These are phyloP conservation scores for Clitopilus passeckerianus DNA, from an alignment of 768 basidiomycete genomes.

Conservation along the genomic window DNA sequence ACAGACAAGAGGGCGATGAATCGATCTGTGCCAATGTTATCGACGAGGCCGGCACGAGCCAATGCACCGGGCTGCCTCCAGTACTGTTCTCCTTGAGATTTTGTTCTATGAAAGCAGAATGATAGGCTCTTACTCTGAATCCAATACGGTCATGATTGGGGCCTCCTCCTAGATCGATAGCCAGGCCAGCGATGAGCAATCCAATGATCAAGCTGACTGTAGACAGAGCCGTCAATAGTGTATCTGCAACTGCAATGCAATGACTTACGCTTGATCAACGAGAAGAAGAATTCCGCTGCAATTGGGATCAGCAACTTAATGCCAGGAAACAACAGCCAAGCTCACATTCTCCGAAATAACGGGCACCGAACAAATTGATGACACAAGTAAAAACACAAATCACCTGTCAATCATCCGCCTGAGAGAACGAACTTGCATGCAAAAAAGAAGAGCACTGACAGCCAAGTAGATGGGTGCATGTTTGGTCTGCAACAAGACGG, in stretches of 20 bases:
- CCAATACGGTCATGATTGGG: constrained; percentile 63
- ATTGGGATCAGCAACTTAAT: constrained; percentile 1
- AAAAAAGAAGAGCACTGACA: constrained; percentile 12
- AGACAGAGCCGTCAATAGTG: neutral
- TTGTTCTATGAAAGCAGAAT: constrained; percentile 1
- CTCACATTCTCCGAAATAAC: constrained; percentile 64
- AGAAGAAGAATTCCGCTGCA: constrained; percentile 63
- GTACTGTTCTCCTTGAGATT: constrained; percentile 29
- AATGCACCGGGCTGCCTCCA: constrained; percentile 72
- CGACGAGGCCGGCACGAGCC: constrained; percentile 35
- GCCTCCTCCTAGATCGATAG: constrained; percentile 77
- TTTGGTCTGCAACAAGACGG: constrained; percentile 23
- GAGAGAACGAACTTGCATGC: neutral
- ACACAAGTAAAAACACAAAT: constrained; percentile 51
- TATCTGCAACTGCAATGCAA: neutral
- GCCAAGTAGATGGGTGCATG: constrained; percentile 57
- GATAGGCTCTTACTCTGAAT: constrained; percentile 44
- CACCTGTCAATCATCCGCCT: constrained; percentile 17
- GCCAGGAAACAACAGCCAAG: neutral
- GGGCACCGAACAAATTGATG: constrained; percentile 69
- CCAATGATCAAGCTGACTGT: constrained; percentile 56
- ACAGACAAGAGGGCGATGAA: constrained; percentile 41
- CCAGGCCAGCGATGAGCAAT: constrained; percentile 57
- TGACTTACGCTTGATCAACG: constrained; percentile 55
- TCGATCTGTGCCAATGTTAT: constrained; percentile 37